Evolutionary conservation across 1,284 basidiomycete genomes (phyloP), one percentile per base, ranked within the genome.

Genomic region (Sanghuangporus baumii): DNA sequence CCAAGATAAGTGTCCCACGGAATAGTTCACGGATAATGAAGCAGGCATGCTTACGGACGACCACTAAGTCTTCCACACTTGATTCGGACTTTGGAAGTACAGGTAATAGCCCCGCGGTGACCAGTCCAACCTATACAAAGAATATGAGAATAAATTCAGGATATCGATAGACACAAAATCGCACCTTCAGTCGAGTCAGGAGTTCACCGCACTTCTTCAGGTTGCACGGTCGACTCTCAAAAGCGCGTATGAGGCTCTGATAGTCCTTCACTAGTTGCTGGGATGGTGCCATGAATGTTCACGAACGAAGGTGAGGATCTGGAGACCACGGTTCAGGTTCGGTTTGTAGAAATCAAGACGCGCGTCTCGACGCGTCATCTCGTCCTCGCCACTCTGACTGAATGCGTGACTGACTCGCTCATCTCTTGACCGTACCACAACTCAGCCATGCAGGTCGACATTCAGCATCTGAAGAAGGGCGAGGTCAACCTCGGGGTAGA

Each of bases 401-500:
- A 46, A 16, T 41, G 40, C 20, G n/a, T 60, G 51, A 52, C 60
- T 57, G 40, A 31, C 47, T 51, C 56, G 34, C 61, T 61, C 59
- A 66, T 48, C 59, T 64, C 59, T 50, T 60, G 23, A 65, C 63
- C 65, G 66, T 65, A 64, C 64, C 64, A 59, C 60, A 57, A 69
- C 67, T 69, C 61, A 57, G 69, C 67, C 69, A 91, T 92, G 88
- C 83, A 90, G 68, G 82, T 89, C 71, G 89, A 91, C 73, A 84
- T 89, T 70, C 80, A 85, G 72, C 84, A 84, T 68, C 84, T 96
- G 75, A 96, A 96, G 79, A 81, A 83, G 60, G 94, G 94, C 68
- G 94, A 97, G 81, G 90, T 96, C 72, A 95, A 96, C 82, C 87
- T 96, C 69, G 94, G 94, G 68, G 94, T 96, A 76, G 68, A 93